Evolutionary conservation across 495 filamentous ascomycete genomes (phyloP).

Genomic region (Rhizodiscina lignyota): DNA sequence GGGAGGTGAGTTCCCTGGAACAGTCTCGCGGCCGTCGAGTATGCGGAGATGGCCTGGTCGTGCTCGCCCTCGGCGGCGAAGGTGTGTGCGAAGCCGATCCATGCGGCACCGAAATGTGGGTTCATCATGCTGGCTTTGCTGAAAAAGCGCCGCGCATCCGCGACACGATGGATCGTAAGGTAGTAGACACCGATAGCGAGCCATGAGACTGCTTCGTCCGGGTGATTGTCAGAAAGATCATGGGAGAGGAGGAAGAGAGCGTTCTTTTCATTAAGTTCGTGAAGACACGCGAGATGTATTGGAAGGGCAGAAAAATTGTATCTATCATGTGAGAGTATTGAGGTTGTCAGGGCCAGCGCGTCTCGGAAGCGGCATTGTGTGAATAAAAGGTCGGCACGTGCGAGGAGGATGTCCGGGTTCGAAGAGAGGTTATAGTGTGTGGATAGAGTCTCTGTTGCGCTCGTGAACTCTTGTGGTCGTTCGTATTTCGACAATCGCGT

Average conservation of each 20-base stretch:
- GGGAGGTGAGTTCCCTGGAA: slow-evolving; percentile 97
- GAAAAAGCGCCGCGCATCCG: slow-evolving; percentile 89
- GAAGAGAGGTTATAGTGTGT: slow-evolving; percentile 79
- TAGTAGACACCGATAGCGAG: slow-evolving; percentile 94
- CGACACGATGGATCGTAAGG: slow-evolving; percentile 70
- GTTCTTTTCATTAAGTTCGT: slow-evolving; percentile 75
- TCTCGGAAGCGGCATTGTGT: slow-evolving; percentile 88
- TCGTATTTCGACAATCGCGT: slow-evolving; percentile 94
- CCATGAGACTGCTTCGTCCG: slow-evolving; percentile 80
- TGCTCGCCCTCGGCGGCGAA: slow-evolving; percentile 99
- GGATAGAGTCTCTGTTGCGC: slow-evolving; percentile 77
- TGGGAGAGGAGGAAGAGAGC: slow-evolving; percentile 87
- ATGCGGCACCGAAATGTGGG: slow-evolving; percentile 91
- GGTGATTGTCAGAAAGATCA: slow-evolving; percentile 81
- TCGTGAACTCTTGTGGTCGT: slow-evolving; percentile 63
- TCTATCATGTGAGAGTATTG: slow-evolving; percentile 61
- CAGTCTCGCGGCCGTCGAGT: slow-evolving; percentile 84
- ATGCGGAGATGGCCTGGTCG: slow-evolving; percentile 95
- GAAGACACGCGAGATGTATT: slow-evolving; percentile 79
- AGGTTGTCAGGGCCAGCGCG: slow-evolving; percentile 66
- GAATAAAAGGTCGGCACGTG: slow-evolving; percentile 82
- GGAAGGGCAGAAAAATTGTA: slow-evolving; percentile 85
- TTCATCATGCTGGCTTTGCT: slow-evolving; percentile 95
- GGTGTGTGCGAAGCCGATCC: slow-evolving; percentile 98
- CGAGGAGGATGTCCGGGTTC: slow-evolving; percentile 84